Evolutionary conservation across 768 basidiomycete genomes (phyloP), one percentile per base, ranked within the genome.

Genomic region (Pleurotus cornucopiae): DNA sequence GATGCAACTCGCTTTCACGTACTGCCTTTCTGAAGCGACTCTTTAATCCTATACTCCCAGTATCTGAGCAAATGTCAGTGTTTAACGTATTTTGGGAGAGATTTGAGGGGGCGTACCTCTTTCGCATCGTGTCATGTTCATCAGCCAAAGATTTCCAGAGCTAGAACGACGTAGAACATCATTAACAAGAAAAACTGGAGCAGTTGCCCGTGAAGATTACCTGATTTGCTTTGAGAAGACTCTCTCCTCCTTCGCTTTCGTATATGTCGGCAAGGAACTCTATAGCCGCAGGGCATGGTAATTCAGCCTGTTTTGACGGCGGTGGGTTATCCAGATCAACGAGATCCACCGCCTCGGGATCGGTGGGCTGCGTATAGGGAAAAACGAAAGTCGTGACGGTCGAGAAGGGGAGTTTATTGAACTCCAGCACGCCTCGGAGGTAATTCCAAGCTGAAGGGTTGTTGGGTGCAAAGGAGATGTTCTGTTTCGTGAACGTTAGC

Each of bases 401-500:
- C 1, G 82, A 72, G 63, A 85, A 85, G 0, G 91, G 83, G 13
- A 78, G 76, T 11, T 75, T 67, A 53, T 81, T 80, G 62, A 80
- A 73, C 34, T 86, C 80, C 18, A 96, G 79, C n/a, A 89, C 66
- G 5, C 91, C 97, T 58, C 96, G 84, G 7, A 98, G 80, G 69
- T 97, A 99, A 69, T 97, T 97, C 97, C 97, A 99, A 0, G 93
- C 90, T 0, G 94, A 96, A 0, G 86, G 81, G 62, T 99, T 99
- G 69, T 94, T 95, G 5, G 97, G 94, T 3, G 91, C 91, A 9
- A 88, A 72, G 16, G 89, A 82, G 51, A 98, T 90, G 65, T 86
- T 87, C 62, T 85, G 76, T 70, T 95, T 91, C n/a, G 82, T 79
- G 63, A 67, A 96, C 93, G 76, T 77, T 55, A 94, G 65, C 69